Percentiles rank a stretch among this genome's conserved stretches.
Evolutionary conservation across 306 rosid genomes (phyloP).

Genomic region (Cicer bijugum): DNA sequence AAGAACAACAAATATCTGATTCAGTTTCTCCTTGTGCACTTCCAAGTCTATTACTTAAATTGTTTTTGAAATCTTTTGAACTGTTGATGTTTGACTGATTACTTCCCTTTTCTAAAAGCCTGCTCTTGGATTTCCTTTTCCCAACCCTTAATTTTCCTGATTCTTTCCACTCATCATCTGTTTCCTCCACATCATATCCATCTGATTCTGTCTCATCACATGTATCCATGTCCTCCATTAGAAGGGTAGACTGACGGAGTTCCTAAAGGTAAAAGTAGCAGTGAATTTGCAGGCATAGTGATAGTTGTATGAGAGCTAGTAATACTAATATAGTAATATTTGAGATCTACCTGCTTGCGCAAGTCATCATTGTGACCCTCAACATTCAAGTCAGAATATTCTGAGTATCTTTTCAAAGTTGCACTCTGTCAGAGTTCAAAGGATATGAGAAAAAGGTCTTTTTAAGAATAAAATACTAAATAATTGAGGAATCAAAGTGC

Average conservation of each 20-base stretch:
- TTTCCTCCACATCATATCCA: conserved; percentile 47
- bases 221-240: conserved; percentile 79
- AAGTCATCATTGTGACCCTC: conserved; percentile 65
- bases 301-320: neutral
- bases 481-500: conserved; percentile 33
- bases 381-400: conserved; percentile 35
- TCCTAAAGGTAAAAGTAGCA: conserved; percentile 56
- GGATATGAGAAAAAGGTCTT: neutral
- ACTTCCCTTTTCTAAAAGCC: conserved; percentile 43
- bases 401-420: conserved; percentile 48
- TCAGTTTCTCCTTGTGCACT: conserved; percentile 29
- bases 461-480: neutral
- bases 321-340: conserved; percentile 21
- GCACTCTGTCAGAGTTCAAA: conserved; percentile 56
- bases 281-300: neutral
- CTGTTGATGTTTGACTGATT: conserved; percentile 27
- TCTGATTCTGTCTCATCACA: conserved; percentile 66
- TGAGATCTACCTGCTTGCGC: conserved; percentile 60
- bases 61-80: conserved; percentile 46
- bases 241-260: conserved; percentile 54
- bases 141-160: conserved; percentile 41
- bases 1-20: conserved; percentile 64
- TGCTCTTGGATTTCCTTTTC: conserved; percentile 54
- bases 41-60: conserved; percentile 45
- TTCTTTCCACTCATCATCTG: conserved; percentile 57